Evolutionary conservation across 306 rosid genomes (phyloP).

Genomic region (Vachellia pachyceras): DNA sequence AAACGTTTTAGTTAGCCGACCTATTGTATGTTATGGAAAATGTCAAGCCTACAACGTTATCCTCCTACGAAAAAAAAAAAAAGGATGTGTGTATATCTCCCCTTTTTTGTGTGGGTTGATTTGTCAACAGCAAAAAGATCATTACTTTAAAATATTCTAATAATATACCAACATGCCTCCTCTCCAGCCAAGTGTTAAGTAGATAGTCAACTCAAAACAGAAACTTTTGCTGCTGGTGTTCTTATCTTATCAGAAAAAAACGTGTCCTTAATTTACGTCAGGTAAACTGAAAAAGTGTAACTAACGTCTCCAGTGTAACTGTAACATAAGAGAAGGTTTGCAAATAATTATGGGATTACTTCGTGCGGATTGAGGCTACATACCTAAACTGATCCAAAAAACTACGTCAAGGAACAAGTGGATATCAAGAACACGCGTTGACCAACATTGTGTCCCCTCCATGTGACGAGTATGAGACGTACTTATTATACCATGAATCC

Average conservation of each 20-base stretch:
- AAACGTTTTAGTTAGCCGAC: not conserved
- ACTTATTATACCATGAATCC: conserved; percentile 13
- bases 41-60: conserved; percentile 33
- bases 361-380: not conserved
- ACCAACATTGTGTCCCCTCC: conserved; percentile 46
- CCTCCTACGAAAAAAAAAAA: conserved; percentile 8
- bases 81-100: conserved; percentile 18
- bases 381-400: too few relatives aligned
- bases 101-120: not conserved
- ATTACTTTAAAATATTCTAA: conserved; percentile 9
- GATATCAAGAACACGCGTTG: not conserved
- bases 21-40: conserved; percentile 8
- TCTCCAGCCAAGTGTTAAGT: not conserved
- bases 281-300: not conserved
- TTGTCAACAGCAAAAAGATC: conserved; percentile 21
- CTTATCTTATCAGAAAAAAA: not conserved
- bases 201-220: not conserved
- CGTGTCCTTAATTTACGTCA: not conserved
- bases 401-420: not conserved
- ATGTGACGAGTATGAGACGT: conserved; percentile 53
- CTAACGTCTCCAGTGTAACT: too few relatives aligned
- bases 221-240: not conserved
- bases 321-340: too few relatives aligned
- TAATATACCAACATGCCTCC: not conserved
- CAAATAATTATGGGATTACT: too few relatives aligned